Evolutionary conservation across 2,329 filamentous ascomycete species (phyloP).

Genomic region (Sarocladium brachiariae): DNA sequence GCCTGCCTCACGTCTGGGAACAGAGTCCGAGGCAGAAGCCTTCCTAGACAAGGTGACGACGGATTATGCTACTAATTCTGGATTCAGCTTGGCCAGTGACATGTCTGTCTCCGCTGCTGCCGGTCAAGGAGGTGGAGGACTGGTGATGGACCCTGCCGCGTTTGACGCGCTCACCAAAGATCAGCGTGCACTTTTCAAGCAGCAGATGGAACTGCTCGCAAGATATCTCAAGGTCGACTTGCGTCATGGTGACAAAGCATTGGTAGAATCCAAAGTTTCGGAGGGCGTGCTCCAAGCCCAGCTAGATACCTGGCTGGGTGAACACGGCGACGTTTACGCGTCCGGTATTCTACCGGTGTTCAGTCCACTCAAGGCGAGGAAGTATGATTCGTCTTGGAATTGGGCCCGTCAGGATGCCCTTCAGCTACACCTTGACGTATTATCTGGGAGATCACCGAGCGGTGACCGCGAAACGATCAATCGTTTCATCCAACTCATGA

Average conservation of each 20-base stretch:
- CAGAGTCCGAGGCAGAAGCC: slow-evolving; percentile 83
- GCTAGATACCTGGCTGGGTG: slow-evolving; percentile 87
- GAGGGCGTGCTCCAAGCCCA: slow-evolving; percentile 85
- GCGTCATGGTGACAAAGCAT: slow-evolving; percentile 88
- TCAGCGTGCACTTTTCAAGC: slow-evolving; percentile 92
- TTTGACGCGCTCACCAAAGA: slow-evolving; percentile 97
- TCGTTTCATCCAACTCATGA: slow-evolving; percentile 98
- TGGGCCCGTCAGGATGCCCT: slow-evolving; percentile 97
- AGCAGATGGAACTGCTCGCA: slow-evolving; percentile 91
- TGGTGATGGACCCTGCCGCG: slow-evolving; percentile 99
- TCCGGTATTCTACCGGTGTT: slow-evolving; percentile 91
- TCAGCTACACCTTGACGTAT: slow-evolving; percentile 98
- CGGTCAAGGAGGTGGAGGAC: slow-evolving; percentile 67
- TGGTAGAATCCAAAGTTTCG: slow-evolving; percentile 75
- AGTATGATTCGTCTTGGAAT: slow-evolving; percentile 99
- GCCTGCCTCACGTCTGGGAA: slow-evolving; percentile 78
- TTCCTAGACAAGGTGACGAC: slow-evolving; percentile 85
- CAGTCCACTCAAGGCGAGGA: slow-evolving; percentile 84
- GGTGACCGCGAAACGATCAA: slow-evolving; percentile 98
- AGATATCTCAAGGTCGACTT: slow-evolving; percentile 97
- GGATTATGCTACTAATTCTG: slow-evolving; percentile 79
- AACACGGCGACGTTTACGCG: slow-evolving; percentile 96
- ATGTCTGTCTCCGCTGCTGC: slow-evolving; percentile 67
- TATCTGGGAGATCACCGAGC: slow-evolving; percentile 87
- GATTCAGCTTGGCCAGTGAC: slow-evolving; percentile 74